phyloP scores from a whole-genome alignment of 768 basidiomycete genomes.

The Boletus bicolor region DNA sequence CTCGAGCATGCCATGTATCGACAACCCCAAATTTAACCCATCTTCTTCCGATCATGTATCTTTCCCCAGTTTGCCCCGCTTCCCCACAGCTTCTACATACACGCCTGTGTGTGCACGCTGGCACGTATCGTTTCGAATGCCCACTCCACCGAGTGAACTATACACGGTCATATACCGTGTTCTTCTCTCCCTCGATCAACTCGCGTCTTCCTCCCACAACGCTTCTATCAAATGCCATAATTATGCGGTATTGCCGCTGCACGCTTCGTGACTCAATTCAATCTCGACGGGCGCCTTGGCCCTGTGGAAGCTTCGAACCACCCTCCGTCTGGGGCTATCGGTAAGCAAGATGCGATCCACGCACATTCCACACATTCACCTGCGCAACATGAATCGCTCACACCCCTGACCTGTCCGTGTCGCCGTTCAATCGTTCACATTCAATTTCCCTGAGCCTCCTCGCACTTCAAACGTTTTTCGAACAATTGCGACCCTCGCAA shows the following conservation, averaged over 20 bases:
- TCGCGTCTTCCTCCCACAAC: constrained; percentile 23
- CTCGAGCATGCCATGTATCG: neutral
- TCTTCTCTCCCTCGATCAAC: constrained; percentile 14
- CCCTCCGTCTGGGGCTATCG: neutral
- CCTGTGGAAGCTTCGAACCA: constrained; percentile 8
- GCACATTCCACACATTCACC: neutral
- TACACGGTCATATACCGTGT: constrained; percentile 8
- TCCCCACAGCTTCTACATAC: constrained; percentile 16
- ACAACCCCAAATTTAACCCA: constrained; percentile 1
- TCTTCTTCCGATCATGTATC: constrained; percentile 4
- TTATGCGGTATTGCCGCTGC: constrained; percentile 17
- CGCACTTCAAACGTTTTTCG: neutral
- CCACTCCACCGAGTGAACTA: constrained; percentile 6
- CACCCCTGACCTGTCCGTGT: neutral
- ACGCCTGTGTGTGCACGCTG: neutral
- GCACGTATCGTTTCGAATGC: neutral
- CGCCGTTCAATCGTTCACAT: constrained; percentile 1
- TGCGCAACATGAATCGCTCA: neutral
- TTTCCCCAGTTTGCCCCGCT: constrained; percentile 27
- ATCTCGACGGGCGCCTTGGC: constrained; percentile 9
- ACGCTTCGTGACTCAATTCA: constrained; percentile 4
- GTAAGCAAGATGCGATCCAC: constrained; percentile 2
- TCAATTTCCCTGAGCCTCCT: neutral
- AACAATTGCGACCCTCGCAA: neutral
- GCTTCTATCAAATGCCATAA: constrained; percentile 21